phyloP scores from a whole-genome alignment of 768 basidiomycete genomes.

The Leucocoprinus leucothites region DNA sequence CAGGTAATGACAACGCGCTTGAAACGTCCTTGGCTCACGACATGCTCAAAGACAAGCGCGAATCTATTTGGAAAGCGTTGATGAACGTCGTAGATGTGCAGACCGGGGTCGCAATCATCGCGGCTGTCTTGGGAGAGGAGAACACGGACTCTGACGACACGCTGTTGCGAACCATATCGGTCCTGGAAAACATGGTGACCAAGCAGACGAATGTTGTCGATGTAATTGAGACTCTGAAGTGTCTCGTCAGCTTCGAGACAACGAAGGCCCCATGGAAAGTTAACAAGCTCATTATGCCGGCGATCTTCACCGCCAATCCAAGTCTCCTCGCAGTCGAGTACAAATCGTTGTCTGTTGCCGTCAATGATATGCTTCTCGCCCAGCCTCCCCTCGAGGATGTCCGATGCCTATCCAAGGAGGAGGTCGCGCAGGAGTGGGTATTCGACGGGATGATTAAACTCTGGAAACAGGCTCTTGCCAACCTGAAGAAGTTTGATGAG shows the following conservation, averaged over 20 bases:
- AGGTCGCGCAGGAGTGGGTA: conserved; percentile 51
- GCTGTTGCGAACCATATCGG: conserved; percentile 42
- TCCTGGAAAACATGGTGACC: conserved; percentile 55
- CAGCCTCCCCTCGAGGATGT: conserved; percentile 53
- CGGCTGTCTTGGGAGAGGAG: conserved; percentile 42
- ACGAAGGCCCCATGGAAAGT: conserved; percentile 38
- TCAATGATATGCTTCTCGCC: conserved; percentile 29
- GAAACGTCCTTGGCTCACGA: conserved; percentile 8
- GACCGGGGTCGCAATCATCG: conserved; percentile 55
- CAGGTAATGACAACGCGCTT: conserved; percentile 18
- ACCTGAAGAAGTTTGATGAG: conserved; percentile 44
- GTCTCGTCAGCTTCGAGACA: conserved; percentile 32
- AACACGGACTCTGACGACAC: conserved; percentile 31
- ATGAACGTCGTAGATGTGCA: conserved; percentile 44
- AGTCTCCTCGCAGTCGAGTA: conserved; percentile 24
- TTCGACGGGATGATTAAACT: conserved; percentile 48
- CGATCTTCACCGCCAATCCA: conserved; percentile 21
- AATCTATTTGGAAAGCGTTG: conserved; percentile 47
- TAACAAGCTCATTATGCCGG: conserved; percentile 21
- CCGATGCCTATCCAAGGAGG: conserved; percentile 52
- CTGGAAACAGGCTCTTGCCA: conserved; percentile 47
- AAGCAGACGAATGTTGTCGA: conserved; percentile 49
- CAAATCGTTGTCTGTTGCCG: conserved; percentile 11
- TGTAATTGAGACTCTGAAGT: conserved; percentile 48
- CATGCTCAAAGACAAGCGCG: conserved; percentile 25